These are phyloP conservation scores for Penicillium egyptiacum DNA, from an alignment of 495 filamentous ascomycete species.

Conservation along the genomic window DNA sequence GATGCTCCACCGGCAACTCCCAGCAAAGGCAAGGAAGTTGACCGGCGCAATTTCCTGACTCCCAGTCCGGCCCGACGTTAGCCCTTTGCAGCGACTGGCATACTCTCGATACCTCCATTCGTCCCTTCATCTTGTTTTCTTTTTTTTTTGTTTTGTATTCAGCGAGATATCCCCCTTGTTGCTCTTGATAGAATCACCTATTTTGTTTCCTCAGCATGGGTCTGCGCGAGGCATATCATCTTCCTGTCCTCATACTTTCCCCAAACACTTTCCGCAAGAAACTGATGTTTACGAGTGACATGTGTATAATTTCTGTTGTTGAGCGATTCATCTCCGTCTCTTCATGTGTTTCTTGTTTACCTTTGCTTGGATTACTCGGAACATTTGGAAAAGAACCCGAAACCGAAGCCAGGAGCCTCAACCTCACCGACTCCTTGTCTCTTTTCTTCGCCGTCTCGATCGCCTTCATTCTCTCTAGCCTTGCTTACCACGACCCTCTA, in stretches of 20 bases:
- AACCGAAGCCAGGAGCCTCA: neutral
- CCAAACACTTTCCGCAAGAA: conserved; percentile 15
- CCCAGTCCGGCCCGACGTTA: conserved; percentile 8
- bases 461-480: neutral
- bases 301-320: conserved; percentile 32
- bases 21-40: conserved; percentile 31
- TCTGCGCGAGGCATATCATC: conserved; percentile 28
- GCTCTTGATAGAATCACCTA: conserved; percentile 27
- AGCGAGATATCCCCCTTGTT: conserved; percentile 28
- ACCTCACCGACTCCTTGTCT: neutral
- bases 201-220: conserved; percentile 17
- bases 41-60: conserved; percentile 17
- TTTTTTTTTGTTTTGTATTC: conserved; percentile 18
- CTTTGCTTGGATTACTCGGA: neutral
- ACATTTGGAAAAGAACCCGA: neutral
- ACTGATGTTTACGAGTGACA: conserved; percentile 45
- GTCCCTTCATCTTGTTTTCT: conserved; percentile 24
- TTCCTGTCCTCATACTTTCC: conserved; percentile 8
- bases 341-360: conserved; percentile 7
- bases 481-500: conserved; percentile 21
- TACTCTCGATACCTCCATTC: conserved; percentile 10
- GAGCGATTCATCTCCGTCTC: conserved; percentile 21
- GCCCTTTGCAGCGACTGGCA: conserved; percentile 11
- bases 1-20: conserved; percentile 19
- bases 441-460: conserved; percentile 3